Evolutionary conservation across 768 basidiomycete genomes (phyloP), one percentile per base, ranked within the genome.

Genomic region (Lanmaoa rubissima): DNA sequence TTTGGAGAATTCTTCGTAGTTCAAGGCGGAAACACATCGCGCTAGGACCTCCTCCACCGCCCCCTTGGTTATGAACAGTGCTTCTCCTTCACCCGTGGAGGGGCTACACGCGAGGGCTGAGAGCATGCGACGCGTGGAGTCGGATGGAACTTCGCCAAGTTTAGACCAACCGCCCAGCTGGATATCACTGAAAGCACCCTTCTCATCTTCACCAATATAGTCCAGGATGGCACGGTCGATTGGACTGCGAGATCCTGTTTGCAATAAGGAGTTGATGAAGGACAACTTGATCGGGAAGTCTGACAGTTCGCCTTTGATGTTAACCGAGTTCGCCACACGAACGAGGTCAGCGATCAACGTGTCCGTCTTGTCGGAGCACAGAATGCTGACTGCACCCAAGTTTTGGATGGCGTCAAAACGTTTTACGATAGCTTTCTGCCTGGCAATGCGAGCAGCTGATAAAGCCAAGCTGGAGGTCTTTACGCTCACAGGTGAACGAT

Each of bases 341-440:
- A 73, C 69, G 19, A 62, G 61, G 57, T 71, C 70, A 39, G 66
- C 69, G 10, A 81, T 82, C 32, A 83, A 66, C 16, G 85, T 87
- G 26, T 85, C 85, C 1, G 85, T 87, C 68, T 86, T 86, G 68
- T 87, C 85, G 24, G 82, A 83, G 65, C 85, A 86, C 51, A 79
- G 65, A 48, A 78, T 64, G 52, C 71, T 74, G 28, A 87, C 83
- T 10, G 78, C 82, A 12, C 84, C 82, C 40, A 87, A 65, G 48
- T 79, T 83, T 64, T 87, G 84, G 58, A 87, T 75, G 14, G 85
- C 83, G 60, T 86, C 84, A 58, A 87, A 77, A 51, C 82, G 78
- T 35, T 84, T 77, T 16, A 86, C 83, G 54, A 87, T 79, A 35
- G 85, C 85, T 58, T 85, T 78, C 63, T 83, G 74, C 43, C 69